Percentiles rank a stretch among this genome's conserved stretches.
phyloP scores from a whole-genome alignment of 768 basidiomycete genomes.

The Macrocybe gigantea region DNA sequence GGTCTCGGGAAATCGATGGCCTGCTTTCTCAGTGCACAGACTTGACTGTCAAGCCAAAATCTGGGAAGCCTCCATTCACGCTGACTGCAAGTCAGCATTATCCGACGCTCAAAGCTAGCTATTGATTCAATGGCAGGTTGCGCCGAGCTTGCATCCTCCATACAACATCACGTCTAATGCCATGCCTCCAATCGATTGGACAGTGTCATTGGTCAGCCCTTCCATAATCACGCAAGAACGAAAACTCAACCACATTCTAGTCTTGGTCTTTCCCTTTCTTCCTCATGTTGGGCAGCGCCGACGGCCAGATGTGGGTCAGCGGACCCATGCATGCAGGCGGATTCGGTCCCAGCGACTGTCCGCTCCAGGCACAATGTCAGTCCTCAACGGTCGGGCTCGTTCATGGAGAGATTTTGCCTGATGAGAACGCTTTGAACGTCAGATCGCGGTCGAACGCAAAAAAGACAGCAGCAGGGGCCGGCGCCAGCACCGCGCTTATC shows the following conservation, averaged over 20 bases:
- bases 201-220: constrained; percentile 28
- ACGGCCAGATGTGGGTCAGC: constrained; percentile 41
- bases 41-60: constrained; percentile 33
- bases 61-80: constrained; percentile 42
- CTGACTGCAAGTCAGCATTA: constrained; percentile 30
- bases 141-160: constrained; percentile 46
- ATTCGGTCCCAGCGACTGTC: constrained; percentile 29
- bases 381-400: background rate
- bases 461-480: constrained; percentile 11
- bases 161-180: constrained; percentile 41
- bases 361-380: constrained; percentile 29
- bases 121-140: constrained; percentile 25
- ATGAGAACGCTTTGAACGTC: background rate
- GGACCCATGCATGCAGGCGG: constrained; percentile 45
- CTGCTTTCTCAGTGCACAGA: constrained; percentile 36
- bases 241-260: constrained; percentile 13
- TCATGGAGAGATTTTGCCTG: background rate
- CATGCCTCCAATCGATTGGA: constrained; percentile 30
- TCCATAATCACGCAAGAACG: background rate
- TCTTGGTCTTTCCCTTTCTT: constrained; percentile 45
- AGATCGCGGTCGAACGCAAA: constrained; percentile 11
- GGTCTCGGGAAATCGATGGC: background rate
- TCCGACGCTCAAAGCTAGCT: no score
- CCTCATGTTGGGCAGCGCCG: constrained; percentile 37
- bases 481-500: constrained; percentile 13